Percentiles rank a stretch among this genome's conserved stretches.
Evolutionary conservation across 2,329 filamentous ascomycete species (phyloP).

Genomic region (Aspergillus calidoustus): DNA sequence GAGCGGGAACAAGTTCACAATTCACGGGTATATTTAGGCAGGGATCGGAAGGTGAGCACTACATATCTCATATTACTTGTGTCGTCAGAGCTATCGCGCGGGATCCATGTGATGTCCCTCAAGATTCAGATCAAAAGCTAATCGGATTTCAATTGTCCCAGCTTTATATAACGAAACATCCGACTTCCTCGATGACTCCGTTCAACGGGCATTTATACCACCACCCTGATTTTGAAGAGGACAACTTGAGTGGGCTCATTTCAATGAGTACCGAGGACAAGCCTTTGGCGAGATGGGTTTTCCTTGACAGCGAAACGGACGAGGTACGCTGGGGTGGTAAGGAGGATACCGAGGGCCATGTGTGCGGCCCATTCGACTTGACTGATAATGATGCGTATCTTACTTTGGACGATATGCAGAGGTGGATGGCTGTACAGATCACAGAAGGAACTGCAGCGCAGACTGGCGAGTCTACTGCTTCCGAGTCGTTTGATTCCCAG

Average conservation of each 20-base stretch:
- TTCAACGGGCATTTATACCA: slow-evolving; percentile 8
- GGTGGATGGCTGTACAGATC: slow-evolving; percentile 11
- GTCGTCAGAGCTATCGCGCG: no score
- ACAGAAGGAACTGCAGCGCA: neutral
- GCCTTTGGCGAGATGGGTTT: slow-evolving; percentile 7
- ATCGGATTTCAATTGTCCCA: neutral
- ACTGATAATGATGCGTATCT: neutral
- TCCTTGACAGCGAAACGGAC: neutral
- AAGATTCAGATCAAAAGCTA: neutral
- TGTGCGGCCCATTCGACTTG: slow-evolving; percentile 7
- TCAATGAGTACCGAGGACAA: neutral
- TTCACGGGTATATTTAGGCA: neutral
- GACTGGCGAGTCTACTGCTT: neutral
- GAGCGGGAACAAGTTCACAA: neutral
- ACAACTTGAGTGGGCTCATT: neutral
- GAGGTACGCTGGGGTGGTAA: neutral
- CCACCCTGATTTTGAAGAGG: neutral
- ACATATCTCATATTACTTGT: neutral
- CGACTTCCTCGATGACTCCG: neutral
- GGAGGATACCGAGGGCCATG: neutral
- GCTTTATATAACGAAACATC: slow-evolving; percentile 5
- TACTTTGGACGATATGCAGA: neutral
- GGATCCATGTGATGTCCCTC: no score
- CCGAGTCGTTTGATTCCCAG: neutral
- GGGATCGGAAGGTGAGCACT: neutral